These are phyloP conservation scores for Mucor ambiguus DNA, from an alignment of 371 early-diverging fungal genomes.

Conservation along the genomic window DNA sequence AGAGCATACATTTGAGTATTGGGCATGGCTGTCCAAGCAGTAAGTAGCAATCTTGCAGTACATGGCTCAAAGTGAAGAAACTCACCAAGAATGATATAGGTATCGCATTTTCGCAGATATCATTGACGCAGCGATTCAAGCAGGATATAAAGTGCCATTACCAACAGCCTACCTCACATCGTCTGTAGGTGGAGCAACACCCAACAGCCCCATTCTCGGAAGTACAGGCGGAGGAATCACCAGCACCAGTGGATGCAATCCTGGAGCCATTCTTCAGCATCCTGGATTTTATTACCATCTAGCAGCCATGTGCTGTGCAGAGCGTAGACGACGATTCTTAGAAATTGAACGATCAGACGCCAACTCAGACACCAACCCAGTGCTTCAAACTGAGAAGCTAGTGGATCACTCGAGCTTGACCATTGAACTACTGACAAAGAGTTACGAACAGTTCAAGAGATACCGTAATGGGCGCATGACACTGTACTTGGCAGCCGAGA, in stretches of 20 bases:
- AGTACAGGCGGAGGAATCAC: background rate
- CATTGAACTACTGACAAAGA: constrained; percentile 83
- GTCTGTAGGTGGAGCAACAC: constrained; percentile 13
- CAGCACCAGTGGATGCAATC: constrained; percentile 46
- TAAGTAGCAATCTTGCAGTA: constrained; percentile 29
- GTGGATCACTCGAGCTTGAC: constrained; percentile 71
- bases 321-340: constrained; percentile 63
- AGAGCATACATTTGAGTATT: constrained; percentile 75
- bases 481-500: constrained; percentile 82
- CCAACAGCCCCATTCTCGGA: constrained; percentile 30
- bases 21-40: constrained; percentile 85
- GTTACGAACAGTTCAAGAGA: constrained; percentile 87
- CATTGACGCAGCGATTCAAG: constrained; percentile 69
- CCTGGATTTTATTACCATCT: constrained; percentile 84
- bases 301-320: constrained; percentile 80
- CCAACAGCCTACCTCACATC: constrained; percentile 47
- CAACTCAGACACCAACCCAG: background rate
- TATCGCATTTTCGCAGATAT: constrained; percentile 79
- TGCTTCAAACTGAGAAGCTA: constrained; percentile 40
- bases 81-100: constrained; percentile 17
- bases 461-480: constrained; percentile 79
- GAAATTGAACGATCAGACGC: constrained; percentile 41
- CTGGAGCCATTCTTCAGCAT: constrained; percentile 76
- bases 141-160: constrained; percentile 68
- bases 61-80: background rate